Evolutionary conservation across 805 yeast genomes (phyloP).

Genomic region (Metschnikowia aberdeeniae): DNA sequence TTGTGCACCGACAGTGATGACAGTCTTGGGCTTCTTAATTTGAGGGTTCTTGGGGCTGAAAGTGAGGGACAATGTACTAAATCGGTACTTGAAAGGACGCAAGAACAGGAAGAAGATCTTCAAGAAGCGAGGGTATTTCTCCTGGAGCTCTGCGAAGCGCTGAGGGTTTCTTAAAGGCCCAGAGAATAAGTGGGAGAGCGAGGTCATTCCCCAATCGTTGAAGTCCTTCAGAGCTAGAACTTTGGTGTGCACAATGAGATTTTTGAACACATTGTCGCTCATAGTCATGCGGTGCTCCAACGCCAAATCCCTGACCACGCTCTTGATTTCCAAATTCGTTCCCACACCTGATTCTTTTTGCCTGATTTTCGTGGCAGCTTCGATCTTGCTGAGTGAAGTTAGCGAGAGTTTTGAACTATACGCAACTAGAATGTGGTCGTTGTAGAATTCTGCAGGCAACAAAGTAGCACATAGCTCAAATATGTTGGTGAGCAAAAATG

Average conservation of each 20-base stretch:
- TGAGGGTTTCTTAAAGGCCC: conserved; percentile 78
- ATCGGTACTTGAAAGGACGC: conserved; percentile 86
- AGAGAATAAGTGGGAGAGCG: conserved; percentile 63
- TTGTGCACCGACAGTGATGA: conserved; percentile 70
- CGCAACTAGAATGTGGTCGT: conserved; percentile 11
- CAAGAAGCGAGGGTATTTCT: conserved; percentile 75
- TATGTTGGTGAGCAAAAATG: conserved; percentile 61
- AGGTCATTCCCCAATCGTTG: conserved; percentile 84
- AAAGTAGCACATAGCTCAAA: conserved; percentile 49
- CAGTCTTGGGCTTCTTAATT: conserved; percentile 49
- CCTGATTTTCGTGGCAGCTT: conserved; percentile 12
- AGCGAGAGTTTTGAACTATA: conserved; percentile 9
- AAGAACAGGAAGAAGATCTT: conserved; percentile 82
- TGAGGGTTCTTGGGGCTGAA: conserved; percentile 10
- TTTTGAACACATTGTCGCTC: conserved; percentile 67
- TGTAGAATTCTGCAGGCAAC: conserved; percentile 46
- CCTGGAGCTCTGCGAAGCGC: conserved; percentile 70
- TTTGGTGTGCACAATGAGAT: conserved; percentile 60
- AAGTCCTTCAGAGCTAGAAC: conserved; percentile 77
- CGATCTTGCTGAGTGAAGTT: conserved; percentile 13
- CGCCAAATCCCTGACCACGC: conserved; percentile 20
- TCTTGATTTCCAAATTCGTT: conserved; percentile 15
- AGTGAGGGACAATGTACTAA: conserved; percentile 34
- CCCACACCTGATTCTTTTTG: not conserved
- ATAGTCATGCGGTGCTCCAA: conserved; percentile 23